phyloP scores from a whole-genome alignment of 1,284 basidiomycete species.

The Apiotrichum gracile region DNA sequence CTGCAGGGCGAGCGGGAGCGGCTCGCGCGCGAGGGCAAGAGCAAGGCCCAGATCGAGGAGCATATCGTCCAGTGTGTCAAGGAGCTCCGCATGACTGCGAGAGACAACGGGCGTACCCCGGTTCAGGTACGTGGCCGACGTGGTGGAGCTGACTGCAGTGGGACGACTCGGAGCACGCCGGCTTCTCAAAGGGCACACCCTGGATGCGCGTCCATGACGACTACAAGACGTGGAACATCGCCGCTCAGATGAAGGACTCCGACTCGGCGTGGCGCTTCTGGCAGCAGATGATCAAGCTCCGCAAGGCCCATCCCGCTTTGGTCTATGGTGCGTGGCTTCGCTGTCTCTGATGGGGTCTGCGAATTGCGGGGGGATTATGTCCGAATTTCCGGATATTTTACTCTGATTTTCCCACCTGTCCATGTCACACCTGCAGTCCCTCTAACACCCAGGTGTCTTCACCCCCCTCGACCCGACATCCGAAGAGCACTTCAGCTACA shows the following conservation, averaged over 20 bases:
- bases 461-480: slow-evolving; percentile 33
- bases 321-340: slow-evolving; percentile 40
- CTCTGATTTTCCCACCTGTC: no score
- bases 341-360: neutral
- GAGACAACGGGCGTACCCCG: slow-evolving; percentile 59
- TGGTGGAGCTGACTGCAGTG: slow-evolving; percentile 49
- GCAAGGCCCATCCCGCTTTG: slow-evolving; percentile 51
- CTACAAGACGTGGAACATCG: slow-evolving; percentile 59
- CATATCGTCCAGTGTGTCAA: neutral
- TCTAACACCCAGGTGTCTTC: slow-evolving; percentile 25
- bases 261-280: slow-evolving; percentile 59
- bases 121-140: slow-evolving; percentile 13
- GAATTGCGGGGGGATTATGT: no score
- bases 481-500: slow-evolving; percentile 40
- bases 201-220: slow-evolving; percentile 76
- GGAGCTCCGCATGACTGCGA: slow-evolving; percentile 49
- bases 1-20: neutral
- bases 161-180: slow-evolving; percentile 55
- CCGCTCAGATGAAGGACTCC: slow-evolving; percentile 51
- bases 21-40: neutral
- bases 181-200: slow-evolving; percentile 58
- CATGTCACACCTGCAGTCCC: neutral
- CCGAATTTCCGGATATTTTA: no score
- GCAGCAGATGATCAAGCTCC: slow-evolving; percentile 53
- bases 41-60: neutral